Percentiles rank a stretch among this genome's conserved stretches.
Evolutionary conservation across 2,329 filamentous ascomycete species (phyloP).

Genomic region (Albophoma yamanashiensis): DNA sequence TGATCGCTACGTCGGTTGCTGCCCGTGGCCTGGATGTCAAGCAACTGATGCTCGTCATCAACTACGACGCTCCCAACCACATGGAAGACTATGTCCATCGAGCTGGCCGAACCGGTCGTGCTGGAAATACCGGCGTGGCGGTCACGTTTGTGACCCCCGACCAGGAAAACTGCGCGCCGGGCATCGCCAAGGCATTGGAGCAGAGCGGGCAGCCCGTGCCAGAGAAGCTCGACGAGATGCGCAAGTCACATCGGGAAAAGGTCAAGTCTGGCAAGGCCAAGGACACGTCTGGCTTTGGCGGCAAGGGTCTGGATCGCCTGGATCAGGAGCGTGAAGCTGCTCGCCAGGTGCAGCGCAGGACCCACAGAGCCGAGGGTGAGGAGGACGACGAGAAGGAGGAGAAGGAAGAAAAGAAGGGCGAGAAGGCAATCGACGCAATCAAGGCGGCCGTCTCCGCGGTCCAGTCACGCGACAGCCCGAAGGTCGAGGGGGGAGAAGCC

Average conservation of each 20-base stretch:
- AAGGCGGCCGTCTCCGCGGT: slow-evolving; percentile 50
- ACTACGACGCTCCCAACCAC: slow-evolving; percentile 90
- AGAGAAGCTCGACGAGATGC: slow-evolving; percentile 53
- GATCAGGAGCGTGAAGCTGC: slow-evolving; percentile 86
- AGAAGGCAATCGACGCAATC: slow-evolving; percentile 56
- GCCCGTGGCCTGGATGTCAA: slow-evolving; percentile 94
- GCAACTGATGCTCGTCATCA: slow-evolving; percentile 89
- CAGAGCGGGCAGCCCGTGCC: slow-evolving; percentile 82
- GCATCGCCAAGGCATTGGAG: slow-evolving; percentile 83
- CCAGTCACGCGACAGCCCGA: slow-evolving; percentile 39
- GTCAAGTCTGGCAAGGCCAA: slow-evolving; percentile 89
- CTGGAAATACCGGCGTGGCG: slow-evolving; percentile 87
- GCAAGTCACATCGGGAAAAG: slow-evolving; percentile 71
- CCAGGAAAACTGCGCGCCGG: slow-evolving; percentile 81
- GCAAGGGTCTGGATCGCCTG: slow-evolving; percentile 84
- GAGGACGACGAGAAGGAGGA: slow-evolving; percentile 78
- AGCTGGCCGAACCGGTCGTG: slow-evolving; percentile 84
- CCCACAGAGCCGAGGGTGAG: slow-evolving; percentile 78
- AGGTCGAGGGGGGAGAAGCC: slow-evolving; percentile 27
- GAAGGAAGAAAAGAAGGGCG: slow-evolving; percentile 62
- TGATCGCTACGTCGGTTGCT: slow-evolving; percentile 92
- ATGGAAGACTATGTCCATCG: slow-evolving; percentile 95
- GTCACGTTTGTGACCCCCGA: slow-evolving; percentile 90
- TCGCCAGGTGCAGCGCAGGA: slow-evolving; percentile 75
- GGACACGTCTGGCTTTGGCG: slow-evolving; percentile 81